Percentiles rank a stretch among this genome's conserved stretches.
Evolutionary conservation across 1,139 yeast species (phyloP).

Genomic region (Pneumocystis sp.): DNA sequence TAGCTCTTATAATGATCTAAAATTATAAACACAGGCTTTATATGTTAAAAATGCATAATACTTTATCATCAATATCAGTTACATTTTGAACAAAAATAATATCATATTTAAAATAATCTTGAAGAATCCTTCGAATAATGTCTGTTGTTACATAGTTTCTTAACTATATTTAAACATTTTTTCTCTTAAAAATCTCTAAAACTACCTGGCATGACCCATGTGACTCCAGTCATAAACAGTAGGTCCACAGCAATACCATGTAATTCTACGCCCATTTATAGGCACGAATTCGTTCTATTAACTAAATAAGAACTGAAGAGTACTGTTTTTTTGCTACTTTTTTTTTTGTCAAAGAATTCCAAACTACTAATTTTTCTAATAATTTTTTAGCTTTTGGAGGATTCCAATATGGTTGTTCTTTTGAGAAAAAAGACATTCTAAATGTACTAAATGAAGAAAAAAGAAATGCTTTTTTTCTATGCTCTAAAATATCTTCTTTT

Average conservation of each 20-base stretch:
- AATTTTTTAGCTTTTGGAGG: background rate
- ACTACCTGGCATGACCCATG: conserved; percentile 79
- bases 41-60: background rate
- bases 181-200: conserved; percentile 13
- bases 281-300: conserved; percentile 45
- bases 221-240: conserved; percentile 95
- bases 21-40: background rate
- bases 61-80: conserved; percentile 89
- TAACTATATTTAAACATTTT: background rate
- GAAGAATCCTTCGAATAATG: conserved; percentile 73
- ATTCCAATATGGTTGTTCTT: background rate
- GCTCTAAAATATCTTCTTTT: background rate
- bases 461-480: background rate
- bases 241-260: conserved; percentile 98
- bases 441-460: background rate
- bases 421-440: background rate
- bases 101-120: conserved; percentile 81
- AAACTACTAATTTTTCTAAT: background rate
- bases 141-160: conserved; percentile 89
- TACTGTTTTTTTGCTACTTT: background rate
- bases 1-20: conserved; percentile 70
- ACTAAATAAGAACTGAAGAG: background rate
- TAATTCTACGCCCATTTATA: conserved; percentile 40
- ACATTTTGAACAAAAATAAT: conserved; percentile 84
- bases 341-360: background rate